Percentiles rank a stretch among this genome's conserved stretches.
phyloP scores from a whole-genome alignment of 2,329 filamentous ascomycete species.

The Neofusicoccum umdonicola region DNA sequence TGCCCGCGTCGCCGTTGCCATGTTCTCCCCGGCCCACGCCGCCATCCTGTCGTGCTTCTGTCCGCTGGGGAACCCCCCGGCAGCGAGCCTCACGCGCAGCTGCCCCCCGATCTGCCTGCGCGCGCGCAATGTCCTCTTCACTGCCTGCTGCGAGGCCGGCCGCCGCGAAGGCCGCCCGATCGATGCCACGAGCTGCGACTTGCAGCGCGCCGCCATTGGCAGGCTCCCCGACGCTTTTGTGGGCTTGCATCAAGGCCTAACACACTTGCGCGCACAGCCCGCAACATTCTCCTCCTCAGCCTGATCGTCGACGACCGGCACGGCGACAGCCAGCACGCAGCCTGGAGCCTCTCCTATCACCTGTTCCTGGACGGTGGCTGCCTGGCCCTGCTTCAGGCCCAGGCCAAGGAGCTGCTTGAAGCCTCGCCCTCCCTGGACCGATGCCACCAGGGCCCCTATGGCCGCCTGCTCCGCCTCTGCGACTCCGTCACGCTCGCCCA shows the following conservation, averaged over 20 bases:
- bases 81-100: conserved; percentile 47
- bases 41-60: conserved; percentile 33
- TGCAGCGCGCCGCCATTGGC: conserved; percentile 52
- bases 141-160: conserved; percentile 24
- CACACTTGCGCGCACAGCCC: conserved; percentile 39
- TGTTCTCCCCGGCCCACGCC: not conserved
- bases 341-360: conserved; percentile 60
- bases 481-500: conserved; percentile 47
- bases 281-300: conserved; percentile 55
- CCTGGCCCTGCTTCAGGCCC: conserved; percentile 38
- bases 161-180: conserved; percentile 27
- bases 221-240: conserved; percentile 19
- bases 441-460: conserved; percentile 51
- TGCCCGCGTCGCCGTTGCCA: not conserved
- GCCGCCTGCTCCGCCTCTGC: conserved; percentile 47
- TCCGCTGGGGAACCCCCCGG: conserved; percentile 50
- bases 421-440: conserved; percentile 38
- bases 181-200: conserved; percentile 59
- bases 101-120: conserved; percentile 52
- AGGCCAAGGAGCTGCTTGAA: conserved; percentile 45
- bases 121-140: conserved; percentile 57
- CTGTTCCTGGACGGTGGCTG: conserved; percentile 44
- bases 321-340: conserved; percentile 20
- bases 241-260: not conserved
- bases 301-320: conserved; percentile 46